These are phyloP conservation scores for Pyrenophora teres DNA, from an alignment of 2,329 filamentous ascomycete genomes.

Conservation along the genomic window DNA sequence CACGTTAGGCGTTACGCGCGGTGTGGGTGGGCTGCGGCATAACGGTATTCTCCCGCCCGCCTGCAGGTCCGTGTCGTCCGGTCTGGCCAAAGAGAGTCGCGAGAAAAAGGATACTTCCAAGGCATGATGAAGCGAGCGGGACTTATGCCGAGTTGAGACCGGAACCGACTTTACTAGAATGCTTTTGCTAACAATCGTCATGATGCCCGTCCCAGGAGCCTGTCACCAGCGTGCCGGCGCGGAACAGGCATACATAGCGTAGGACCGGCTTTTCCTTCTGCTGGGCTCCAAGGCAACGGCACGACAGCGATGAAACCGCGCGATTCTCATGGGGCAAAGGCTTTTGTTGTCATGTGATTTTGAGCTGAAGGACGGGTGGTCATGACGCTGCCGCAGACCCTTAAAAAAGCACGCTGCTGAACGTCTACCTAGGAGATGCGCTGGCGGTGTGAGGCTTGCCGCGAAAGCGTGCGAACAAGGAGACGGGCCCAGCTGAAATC, in stretches of 20 bases:
- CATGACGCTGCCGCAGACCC: constrained; percentile 13
- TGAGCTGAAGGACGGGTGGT: not conserved
- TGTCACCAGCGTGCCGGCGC: constrained; percentile 29
- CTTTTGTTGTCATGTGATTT: not conserved
- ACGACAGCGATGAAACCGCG: constrained; percentile 15
- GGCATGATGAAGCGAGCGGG: constrained; percentile 14
- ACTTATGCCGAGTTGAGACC: constrained; percentile 28
- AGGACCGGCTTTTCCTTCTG: constrained; percentile 17
- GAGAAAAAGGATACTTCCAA: constrained; percentile 8
- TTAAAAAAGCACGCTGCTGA: constrained; percentile 14
- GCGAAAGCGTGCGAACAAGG: constrained; percentile 19
- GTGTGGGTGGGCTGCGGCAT: constrained; percentile 12
- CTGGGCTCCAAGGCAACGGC: constrained; percentile 20
- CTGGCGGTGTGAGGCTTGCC: constrained; percentile 38
- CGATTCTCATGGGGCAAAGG: not conserved
- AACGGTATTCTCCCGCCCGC: constrained; percentile 35
- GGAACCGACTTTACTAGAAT: constrained; percentile 18
- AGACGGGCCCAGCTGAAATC: constrained; percentile 11
- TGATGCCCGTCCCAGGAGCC: constrained; percentile 40
- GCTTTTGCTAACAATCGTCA: constrained; percentile 34
- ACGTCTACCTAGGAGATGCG: constrained; percentile 25
- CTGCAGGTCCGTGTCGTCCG: constrained; percentile 35
- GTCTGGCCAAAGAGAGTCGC: constrained; percentile 12
- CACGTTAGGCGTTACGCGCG: constrained; percentile 29
- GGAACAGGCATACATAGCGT: constrained; percentile 20